Base-by-base conservation (phyloP, 805 yeast species). In the Yamadazyma akitaensis region DNA sequence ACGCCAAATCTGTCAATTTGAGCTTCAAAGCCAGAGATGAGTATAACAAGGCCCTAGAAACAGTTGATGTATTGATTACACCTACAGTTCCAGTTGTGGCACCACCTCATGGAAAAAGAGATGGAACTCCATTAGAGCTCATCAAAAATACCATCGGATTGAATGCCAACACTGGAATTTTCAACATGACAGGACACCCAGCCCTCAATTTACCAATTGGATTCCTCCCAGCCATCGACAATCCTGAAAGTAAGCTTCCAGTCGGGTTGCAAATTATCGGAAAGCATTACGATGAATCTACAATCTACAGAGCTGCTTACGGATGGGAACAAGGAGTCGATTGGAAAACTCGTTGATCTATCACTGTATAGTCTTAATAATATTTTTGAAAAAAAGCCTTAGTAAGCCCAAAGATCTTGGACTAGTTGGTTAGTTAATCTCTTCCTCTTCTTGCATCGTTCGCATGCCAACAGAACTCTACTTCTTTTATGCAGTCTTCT, bases 111-210 rank as follows among this genome's bases (percentile, higher is more conserved):
- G 54, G 54, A 7, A 43, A 45, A 5, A 42, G 54, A 43, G 50
- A 48, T 25, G 54, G 51, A 8, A 33, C 44, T 9, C 54, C 54
- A 6, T 26, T 51, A 17, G 51, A 45, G 14, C 38, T 51, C 37
- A 51, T 51, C 25, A 48, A 48, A 31, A 44, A 48, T 24, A 51
- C 54, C 25, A 46, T 51, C 18, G 54, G 54, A 2, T 43, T 51
- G 34, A 51, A 51, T 40, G 46, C 48, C 1, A 51, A 51, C 37
- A 48, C 54, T n/a, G 54, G 54, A 2, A 48, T 51, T 11, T 51
- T 51, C 37, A 48, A 51, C 30, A 51, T 51, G 34, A 51, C 54
- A 18, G 54, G 54, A 12, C 54, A 51, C 21, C 54, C 54, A 32
- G 54, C 54, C 4, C 32, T 51, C 16, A 42, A 50, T 24, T 18